Base-by-base conservation (phyloP, 2,329 filamentous ascomycete genomes). In the Gaeumannomyces tritici region DNA sequence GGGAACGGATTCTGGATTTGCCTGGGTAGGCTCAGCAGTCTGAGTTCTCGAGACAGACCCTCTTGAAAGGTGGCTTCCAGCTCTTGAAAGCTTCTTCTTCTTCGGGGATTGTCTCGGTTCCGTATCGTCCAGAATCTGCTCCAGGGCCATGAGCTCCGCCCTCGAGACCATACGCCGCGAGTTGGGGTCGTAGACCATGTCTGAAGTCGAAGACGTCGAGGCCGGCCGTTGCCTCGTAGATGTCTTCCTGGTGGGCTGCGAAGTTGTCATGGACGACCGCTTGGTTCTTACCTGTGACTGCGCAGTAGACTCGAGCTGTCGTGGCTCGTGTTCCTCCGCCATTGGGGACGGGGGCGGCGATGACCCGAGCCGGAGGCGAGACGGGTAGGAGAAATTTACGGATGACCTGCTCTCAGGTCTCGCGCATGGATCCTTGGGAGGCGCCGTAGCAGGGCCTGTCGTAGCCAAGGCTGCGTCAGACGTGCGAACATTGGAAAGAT, bases 161-260 rank as follows among this genome's bases (percentile, higher is more conserved):
- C 73, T 79, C 3, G 81, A 78, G 4, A 88, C 77, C 78, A 87
- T 85, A 64, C 85, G 81, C 66, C 85, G 79, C 21, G 86, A 86
- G 67, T 88, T 87, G n/a, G 84, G 78, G 65, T 88, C 85, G 67
- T 86, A 86, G 58, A 89, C 81, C 71, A 89, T 67, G 35, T 75
- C 71, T 66, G 79, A 69, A 55, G 79, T 74, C 55, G 76, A 70
- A 7, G 65, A 62, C 2, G 66, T 62, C 4, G 74, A 70, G 13
- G 66, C 64, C 24, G 69, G 66, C 62, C 66, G 67, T 12, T 67
- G 67, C 12, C 64, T 68, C 11, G 67, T 65, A 4, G 65, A 65
- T 0, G 72, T 67, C 29, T 67, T 66, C 9, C 63, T 64, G 57
- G 68, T 69, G 21, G 66, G 67, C 13, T 68, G 69, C 57, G 72